Conservation (phyloP, 257 asterid genomes). For the Eucommia ulmoides region DNA sequence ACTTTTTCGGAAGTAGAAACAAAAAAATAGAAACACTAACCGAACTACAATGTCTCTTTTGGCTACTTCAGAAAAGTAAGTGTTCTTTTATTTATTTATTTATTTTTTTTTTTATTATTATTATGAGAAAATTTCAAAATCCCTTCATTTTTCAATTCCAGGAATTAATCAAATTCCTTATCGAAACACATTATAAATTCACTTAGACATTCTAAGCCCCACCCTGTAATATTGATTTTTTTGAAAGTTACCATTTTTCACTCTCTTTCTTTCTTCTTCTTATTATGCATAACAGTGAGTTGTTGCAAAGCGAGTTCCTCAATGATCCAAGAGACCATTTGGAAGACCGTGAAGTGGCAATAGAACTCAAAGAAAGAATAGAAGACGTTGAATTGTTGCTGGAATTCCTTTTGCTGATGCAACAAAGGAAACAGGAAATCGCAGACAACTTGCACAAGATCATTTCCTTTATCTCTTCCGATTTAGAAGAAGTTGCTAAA, state of each 20-base stretch:
- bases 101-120: too few relatives aligned
- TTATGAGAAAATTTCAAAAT: too few relatives aligned
- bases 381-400: conserved; percentile 83
- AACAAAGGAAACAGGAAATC: conserved; percentile 69
- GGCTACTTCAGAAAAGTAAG: too few relatives aligned
- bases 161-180: too few relatives aligned
- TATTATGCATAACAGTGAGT: conserved; percentile 35
- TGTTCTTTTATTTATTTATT: too few relatives aligned
- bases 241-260: not conserved
- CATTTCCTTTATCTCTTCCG: conserved; percentile 57
- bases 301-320: conserved; percentile 84
- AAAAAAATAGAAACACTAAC: too few relatives aligned
- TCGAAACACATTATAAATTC: too few relatives aligned
- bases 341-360: conserved; percentile 78
- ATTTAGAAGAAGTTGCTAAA: conserved; percentile 64
- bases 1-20: too few relatives aligned
- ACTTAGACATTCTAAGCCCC: not conserved
- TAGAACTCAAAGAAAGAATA: conserved; percentile 66
- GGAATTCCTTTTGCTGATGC: conserved; percentile 64
- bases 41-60: too few relatives aligned
- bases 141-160: too few relatives aligned
- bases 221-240: not conserved
- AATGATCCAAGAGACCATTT: conserved; percentile 64
- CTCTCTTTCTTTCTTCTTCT: conserved; percentile 10
- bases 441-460: conserved; percentile 51